Evolutionary conservation across 2,329 filamentous ascomycete species (phyloP).

Genomic region (Pestalotiopsis sp.): DNA sequence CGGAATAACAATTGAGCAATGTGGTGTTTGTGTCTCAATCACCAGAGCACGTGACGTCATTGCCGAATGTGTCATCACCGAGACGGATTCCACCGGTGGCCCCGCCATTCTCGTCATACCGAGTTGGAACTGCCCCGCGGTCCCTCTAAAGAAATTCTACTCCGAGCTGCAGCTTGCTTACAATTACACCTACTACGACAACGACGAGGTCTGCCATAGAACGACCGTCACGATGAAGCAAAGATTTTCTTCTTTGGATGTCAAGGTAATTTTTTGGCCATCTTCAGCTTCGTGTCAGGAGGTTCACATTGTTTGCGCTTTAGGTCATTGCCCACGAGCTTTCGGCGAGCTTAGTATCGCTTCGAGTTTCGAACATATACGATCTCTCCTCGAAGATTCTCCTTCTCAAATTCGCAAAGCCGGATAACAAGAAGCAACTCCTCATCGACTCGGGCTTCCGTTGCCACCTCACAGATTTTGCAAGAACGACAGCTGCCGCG

Average conservation of each 20-base stretch:
- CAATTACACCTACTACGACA: not conserved
- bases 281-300: not conserved
- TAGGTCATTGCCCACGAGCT: constrained; percentile 96
- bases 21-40: not conserved
- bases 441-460: constrained; percentile 95
- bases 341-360: constrained; percentile 70
- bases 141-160: constrained; percentile 5
- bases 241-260: constrained; percentile 59
- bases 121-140: not conserved
- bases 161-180: not conserved
- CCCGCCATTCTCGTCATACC: constrained; percentile 9
- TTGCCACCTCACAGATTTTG: constrained; percentile 90
- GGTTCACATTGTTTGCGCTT: not conserved
- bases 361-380: constrained; percentile 92
- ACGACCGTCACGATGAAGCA: constrained; percentile 52
- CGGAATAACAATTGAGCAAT: not conserved
- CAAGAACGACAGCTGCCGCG: constrained; percentile 79
- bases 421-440: constrained; percentile 85
- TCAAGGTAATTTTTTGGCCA: constrained; percentile 45
- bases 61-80: constrained; percentile 13
- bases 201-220: not conserved
- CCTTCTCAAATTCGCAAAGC: constrained; percentile 91
- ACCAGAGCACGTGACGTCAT: constrained; percentile 7
- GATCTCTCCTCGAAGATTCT: constrained; percentile 92
- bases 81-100: not conserved